Percentiles rank a stretch among this genome's conserved stretches.
These are phyloP conservation scores for Ceratobasidium sp. DNA, from an alignment of 1,284 basidiomycete species.

Conservation along the genomic window DNA sequence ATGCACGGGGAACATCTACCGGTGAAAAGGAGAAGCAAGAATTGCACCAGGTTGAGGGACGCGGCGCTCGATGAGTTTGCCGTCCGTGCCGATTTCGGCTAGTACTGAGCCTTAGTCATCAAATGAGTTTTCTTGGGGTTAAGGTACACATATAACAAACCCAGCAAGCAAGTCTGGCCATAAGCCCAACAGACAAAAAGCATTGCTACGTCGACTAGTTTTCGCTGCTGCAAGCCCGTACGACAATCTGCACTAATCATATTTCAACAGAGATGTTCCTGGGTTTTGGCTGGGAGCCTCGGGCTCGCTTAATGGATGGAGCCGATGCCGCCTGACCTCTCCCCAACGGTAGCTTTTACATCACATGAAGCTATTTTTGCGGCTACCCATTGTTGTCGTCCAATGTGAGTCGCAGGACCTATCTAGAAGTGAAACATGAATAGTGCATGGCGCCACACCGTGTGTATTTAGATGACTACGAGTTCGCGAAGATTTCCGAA, in stretches of 20 bases:
- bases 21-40: neutral
- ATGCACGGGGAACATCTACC: conserved; percentile 3
- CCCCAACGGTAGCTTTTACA: conserved; percentile 1
- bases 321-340: neutral
- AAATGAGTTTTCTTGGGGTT: neutral
- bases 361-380: conserved; percentile 3
- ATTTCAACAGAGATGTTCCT: neutral
- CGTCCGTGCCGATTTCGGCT: conserved; percentile 14
- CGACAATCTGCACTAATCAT: neutral
- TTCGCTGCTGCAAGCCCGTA: neutral
- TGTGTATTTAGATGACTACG: neutral
- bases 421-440: neutral
- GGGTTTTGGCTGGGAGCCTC: neutral
- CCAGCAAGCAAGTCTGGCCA: too few relatives aligned
- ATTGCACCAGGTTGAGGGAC: neutral
- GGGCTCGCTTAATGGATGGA: neutral
- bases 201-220: neutral
- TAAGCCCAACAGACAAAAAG: neutral
- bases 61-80: conserved; percentile 2
- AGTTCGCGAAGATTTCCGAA: neutral
- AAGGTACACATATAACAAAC: neutral
- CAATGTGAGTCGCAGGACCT: neutral
- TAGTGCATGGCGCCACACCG: neutral
- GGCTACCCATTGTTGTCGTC: neutral
- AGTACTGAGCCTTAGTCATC: neutral